Percentiles rank a stretch among this genome's conserved stretches.
phyloP scores from a whole-genome alignment of 768 basidiomycete species.

The Suillus discolor region DNA sequence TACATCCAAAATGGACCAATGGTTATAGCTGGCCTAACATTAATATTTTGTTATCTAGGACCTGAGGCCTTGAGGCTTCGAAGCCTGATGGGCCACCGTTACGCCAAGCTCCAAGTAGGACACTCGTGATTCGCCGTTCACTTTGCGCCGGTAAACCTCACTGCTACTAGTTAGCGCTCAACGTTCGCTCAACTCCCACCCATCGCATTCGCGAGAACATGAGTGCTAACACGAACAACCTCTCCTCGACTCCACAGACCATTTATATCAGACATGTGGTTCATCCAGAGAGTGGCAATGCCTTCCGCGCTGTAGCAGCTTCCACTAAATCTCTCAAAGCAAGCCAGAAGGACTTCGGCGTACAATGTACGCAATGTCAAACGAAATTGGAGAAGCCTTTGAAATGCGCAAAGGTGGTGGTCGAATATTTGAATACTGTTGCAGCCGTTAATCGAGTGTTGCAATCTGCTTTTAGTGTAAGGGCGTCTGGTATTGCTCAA shows the following conservation, averaged over 20 bases:
- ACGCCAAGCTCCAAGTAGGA: too few relatives aligned
- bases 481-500: conserved; percentile 23
- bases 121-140: too few relatives aligned
- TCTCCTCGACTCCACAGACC: neutral
- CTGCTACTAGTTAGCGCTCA: too few relatives aligned
- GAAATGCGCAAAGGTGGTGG: conserved; percentile 15
- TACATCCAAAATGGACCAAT: too few relatives aligned
- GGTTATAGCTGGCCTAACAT: too few relatives aligned
- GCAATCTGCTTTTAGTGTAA: conserved; percentile 14
- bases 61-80: too few relatives aligned
- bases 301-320: neutral
- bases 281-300: neutral
- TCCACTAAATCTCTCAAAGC: neutral
- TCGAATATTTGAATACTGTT: neutral
- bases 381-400: conserved; percentile 10
- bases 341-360: neutral
- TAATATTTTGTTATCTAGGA: too few relatives aligned
- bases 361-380: conserved; percentile 18
- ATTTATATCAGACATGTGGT: neutral
- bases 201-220: neutral
- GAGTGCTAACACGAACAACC: neutral
- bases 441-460: neutral
- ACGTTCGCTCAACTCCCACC: too few relatives aligned
- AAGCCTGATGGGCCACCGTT: too few relatives aligned
- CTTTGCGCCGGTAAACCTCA: too few relatives aligned